Evolutionary conservation across 768 basidiomycete species (phyloP).

Genomic region (Myochromella boudieri): DNA sequence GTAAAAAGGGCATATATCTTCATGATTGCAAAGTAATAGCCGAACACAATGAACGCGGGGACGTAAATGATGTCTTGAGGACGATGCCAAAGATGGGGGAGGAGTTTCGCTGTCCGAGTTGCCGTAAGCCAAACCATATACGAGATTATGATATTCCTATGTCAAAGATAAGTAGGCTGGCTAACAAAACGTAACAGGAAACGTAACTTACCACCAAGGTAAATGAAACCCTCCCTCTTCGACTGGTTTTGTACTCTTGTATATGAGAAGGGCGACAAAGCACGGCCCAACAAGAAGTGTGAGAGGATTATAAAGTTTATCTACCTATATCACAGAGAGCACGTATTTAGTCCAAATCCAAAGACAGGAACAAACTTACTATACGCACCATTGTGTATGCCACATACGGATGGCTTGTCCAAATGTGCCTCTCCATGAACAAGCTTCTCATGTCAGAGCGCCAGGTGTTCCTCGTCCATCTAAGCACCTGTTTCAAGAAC

Average conservation of each 20-base stretch:
- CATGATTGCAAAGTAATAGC: constrained; percentile 95
- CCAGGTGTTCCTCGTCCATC: constrained; percentile 97
- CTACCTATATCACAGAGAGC: constrained; percentile 48
- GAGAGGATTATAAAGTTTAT: constrained; percentile 84
- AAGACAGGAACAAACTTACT: constrained; percentile 32
- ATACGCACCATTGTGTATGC: constrained; percentile 87
- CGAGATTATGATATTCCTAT: constrained; percentile 67
- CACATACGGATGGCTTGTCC: constrained; percentile 89
- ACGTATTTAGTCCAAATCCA: too few relatives aligned
- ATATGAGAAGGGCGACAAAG: constrained; percentile 74
- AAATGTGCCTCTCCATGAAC: constrained; percentile 85
- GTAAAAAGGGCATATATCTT: constrained; percentile 90
- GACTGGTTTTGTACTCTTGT: constrained; percentile 72
- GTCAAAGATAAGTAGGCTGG: constrained; percentile 2
- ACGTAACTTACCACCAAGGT: constrained; percentile 68
- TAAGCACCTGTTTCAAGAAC: constrained; percentile 89
- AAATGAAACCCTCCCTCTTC: constrained; percentile 73
- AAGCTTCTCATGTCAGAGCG: constrained; percentile 84
- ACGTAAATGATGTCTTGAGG: constrained; percentile 80
- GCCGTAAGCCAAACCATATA: constrained; percentile 73
- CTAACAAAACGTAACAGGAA: neutral
- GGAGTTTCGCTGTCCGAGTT: constrained; percentile 76
- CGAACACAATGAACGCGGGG: constrained; percentile 85
- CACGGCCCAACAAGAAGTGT: constrained; percentile 84
- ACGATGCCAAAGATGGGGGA: constrained; percentile 78